phyloP scores from a whole-genome alignment of 75 land plant species.

The Cunninghamia lanceolata region DNA sequence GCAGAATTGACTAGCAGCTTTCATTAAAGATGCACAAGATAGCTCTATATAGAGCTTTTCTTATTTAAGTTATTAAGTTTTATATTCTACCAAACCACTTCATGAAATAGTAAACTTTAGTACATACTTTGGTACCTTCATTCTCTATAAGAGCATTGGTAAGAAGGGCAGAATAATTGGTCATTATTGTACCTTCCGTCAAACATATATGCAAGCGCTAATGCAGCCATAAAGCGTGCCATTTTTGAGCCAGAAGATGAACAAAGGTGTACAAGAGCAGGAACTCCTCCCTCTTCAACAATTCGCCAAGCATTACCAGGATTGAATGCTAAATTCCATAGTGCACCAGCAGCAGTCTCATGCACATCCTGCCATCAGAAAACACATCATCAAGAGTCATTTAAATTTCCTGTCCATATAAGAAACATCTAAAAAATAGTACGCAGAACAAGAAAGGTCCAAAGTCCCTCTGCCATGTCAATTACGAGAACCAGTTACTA shows the following conservation, averaged over 20 bases:
- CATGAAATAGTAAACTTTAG: not conserved
- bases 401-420: not conserved
- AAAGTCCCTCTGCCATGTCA: not conserved
- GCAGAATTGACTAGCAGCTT: not conserved
- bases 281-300: conserved; percentile 94
- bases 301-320: conserved; percentile 96
- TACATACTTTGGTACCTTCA: not conserved
- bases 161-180: not conserved
- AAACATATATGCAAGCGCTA: conserved; percentile 98
- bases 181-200: conserved; percentile 78
- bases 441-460: not conserved
- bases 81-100: not conserved
- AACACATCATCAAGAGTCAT: not conserved
- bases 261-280: conserved; percentile 86
- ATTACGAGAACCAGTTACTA: not conserved
- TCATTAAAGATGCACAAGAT: not conserved
- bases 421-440: not conserved
- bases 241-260: conserved; percentile 86
- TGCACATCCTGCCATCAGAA: conserved; percentile 79
- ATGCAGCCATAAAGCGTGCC: conserved; percentile 99
- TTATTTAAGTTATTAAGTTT: too few relatives aligned
- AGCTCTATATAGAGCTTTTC: not conserved
- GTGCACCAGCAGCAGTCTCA: conserved; percentile 98
- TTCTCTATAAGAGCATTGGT: not conserved
- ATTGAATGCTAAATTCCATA: conserved; percentile 98